Base-by-base conservation (phyloP, 163 green algal genomes). In the Chloromonas sp. region DNA sequence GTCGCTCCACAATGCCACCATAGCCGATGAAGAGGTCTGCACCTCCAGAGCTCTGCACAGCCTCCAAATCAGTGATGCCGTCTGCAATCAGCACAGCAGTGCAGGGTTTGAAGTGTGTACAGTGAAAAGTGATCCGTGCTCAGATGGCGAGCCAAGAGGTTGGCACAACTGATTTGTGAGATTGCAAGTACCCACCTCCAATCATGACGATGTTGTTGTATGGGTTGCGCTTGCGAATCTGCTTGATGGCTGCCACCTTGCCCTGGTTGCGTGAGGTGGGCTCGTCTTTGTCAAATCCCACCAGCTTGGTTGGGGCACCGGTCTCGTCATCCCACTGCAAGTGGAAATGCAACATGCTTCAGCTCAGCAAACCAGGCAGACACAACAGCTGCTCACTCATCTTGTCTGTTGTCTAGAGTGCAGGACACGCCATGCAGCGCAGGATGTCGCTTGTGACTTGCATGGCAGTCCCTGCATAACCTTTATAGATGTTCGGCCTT, bases 1-100 rank as follows among this genome's bases (percentile, higher is more conserved):
- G 14, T 0, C 88, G 86, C 88, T 87, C 66, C 60, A 92, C 84
- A 57, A 92, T 87, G 15, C 90, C 90, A 2, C 88, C 90, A 82
- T 92, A 95, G 15, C 93, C 93, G 59, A 96, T 93, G 87, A 96
- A 96, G 74, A 94, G 82, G 85, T 96, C 93, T 1, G 93, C 93
- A 57, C 90, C 93, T 57, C 90, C 91, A 77, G 80, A 70, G 78
- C 36, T 36, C 36, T 36, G 36, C 80, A 94, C 93, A 1, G 93
- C 93, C 88, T 96, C 93, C 70, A 96, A 85, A 81, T 96, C 93
- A 0, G 93, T 96, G 88, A 96, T 95, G 82, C 93, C 93, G 84
- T 95, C 92, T 82, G 71, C 74, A 15, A 11, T 36, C 36, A 36
- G 36, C 36, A 36, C 36, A 36, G 36, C 36, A 36, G 36, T 36